phyloP scores from a whole-genome alignment of 2,329 filamentous ascomycete genomes.

The Parasarocladium wereldwijsianum region DNA sequence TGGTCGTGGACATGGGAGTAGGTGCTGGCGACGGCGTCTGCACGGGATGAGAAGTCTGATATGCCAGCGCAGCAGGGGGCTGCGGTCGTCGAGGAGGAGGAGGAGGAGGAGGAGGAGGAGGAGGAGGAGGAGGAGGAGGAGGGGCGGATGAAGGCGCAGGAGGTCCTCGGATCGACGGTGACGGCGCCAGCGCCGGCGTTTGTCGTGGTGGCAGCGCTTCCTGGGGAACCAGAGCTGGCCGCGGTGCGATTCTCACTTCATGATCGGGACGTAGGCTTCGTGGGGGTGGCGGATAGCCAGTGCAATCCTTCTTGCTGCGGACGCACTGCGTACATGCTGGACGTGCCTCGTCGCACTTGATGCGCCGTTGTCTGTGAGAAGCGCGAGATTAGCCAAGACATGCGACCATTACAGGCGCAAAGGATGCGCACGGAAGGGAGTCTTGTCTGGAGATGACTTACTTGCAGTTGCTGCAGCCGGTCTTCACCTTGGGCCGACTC shows the following conservation, averaged over 20 bases:
- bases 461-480: constrained; percentile 55
- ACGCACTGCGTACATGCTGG: constrained; percentile 46
- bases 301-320: constrained; percentile 41
- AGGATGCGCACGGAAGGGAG: neutral
- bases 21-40: constrained; percentile 6
- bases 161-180: constrained; percentile 6
- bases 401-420: neutral
- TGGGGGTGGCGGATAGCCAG: constrained; percentile 45
- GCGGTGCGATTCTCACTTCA: constrained; percentile 34
- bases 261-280: constrained; percentile 30
- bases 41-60: too few relatives aligned
- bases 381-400: neutral
- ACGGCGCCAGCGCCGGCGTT: neutral
- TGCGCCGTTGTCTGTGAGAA: constrained; percentile 35
- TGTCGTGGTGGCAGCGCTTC: constrained; percentile 4
- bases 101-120: too few relatives aligned
- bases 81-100: too few relatives aligned
- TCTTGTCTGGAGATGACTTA: constrained; percentile 22
- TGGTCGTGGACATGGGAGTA: constrained; percentile 14
- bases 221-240: too few relatives aligned
- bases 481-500: constrained; percentile 50
- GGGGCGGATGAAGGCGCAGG: constrained; percentile 5
- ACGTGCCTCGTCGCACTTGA: constrained; percentile 52
- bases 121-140: neutral
- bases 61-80: neutral